Base-by-base conservation (phyloP, 1,139 yeast genomes). In the Saccharomyces hybrid region DNA sequence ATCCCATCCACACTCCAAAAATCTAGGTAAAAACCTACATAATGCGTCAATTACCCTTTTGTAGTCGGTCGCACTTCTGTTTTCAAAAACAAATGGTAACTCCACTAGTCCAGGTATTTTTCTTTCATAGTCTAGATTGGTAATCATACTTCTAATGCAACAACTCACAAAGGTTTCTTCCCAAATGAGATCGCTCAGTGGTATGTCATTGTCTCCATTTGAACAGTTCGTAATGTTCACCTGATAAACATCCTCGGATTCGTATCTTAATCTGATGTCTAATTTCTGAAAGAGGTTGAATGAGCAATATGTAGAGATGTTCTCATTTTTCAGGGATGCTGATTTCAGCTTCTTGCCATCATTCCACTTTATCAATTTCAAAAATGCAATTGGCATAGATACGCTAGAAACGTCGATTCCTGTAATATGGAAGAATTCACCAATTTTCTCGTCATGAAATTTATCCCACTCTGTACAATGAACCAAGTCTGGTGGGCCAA, bases 401-500 rank as follows among this genome's bases (percentile, higher is more conserved):
- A 79, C 73, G 6, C 82, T 76, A 0, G 85, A 79, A 1, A 81
- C 73, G 61, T 84, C 87, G 12, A 83, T 70, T 1, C 90, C 89
- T 0, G 83, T 78, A 55, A 81, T 73, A 55, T 64, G 69, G 42
- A 72, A 73, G 49, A 68, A 73, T 51, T 72, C 73, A 0, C 81
- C 80, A 12, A 67, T 63, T 51, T 76, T 78, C 19, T 48, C 68
- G 42, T 70, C 71, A 3, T 65, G 57, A 7, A 69, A 65, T 50
- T 65, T 70, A 55, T 74, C 74, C 57, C 70, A 71, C 55, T 75
- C 78, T 34, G 84, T 73, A 24, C 82, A 65, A 65, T 87, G 95
- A 53, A 95, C 86, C 58, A 91, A 75, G 73, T 91, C 98, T 4
- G 96, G 91, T 0, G 96, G 96, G 0, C 98, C 98, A 53, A 91